A percentile compares a stretch with the other conserved stretches of the same genome.
These are phyloP conservation scores for Nannochloris sp. DNA, from an alignment of 139 green algal species.

Conservation along the genomic window DNA sequence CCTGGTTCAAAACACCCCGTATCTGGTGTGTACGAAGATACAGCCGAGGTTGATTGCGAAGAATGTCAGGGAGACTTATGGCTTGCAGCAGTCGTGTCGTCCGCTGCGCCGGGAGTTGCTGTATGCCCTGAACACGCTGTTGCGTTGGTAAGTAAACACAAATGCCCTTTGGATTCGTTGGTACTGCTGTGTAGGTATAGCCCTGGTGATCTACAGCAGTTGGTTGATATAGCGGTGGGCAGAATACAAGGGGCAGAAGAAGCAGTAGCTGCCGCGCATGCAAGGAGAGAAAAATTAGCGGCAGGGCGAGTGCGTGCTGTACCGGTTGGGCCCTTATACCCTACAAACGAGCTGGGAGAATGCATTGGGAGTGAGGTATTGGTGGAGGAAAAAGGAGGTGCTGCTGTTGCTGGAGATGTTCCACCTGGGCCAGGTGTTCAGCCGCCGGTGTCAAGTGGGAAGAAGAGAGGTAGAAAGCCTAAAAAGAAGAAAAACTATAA, in stretches of 20 bases:
- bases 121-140: constrained; percentile 65
- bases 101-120: constrained; percentile 21
- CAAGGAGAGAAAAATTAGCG: not conserved
- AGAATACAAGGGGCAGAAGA: constrained; percentile 6
- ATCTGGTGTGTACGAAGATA: constrained; percentile 45
- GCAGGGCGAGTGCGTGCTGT: not conserved
- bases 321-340: not conserved
- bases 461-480: too few relatives aligned
- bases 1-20: too few relatives aligned
- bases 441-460: too few relatives aligned
- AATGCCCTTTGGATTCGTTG: constrained; percentile 2
- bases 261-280: constrained; percentile 21
- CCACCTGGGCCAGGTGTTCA: too few relatives aligned
- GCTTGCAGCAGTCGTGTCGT: constrained; percentile 52
- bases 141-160: not conserved
- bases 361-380: not conserved
- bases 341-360: not conserved
- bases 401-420: not conserved
- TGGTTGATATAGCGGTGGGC: constrained; percentile 19
- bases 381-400: not conserved
- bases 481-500: too few relatives aligned
- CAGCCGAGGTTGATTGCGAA: constrained; percentile 49
- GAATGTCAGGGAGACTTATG: constrained; percentile 66
- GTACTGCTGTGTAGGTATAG: constrained; percentile 55
- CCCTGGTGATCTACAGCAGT: constrained; percentile 27